These are phyloP conservation scores for Lentinus brumalis DNA, from an alignment of 768 basidiomycete genomes.

Conservation along the genomic window DNA sequence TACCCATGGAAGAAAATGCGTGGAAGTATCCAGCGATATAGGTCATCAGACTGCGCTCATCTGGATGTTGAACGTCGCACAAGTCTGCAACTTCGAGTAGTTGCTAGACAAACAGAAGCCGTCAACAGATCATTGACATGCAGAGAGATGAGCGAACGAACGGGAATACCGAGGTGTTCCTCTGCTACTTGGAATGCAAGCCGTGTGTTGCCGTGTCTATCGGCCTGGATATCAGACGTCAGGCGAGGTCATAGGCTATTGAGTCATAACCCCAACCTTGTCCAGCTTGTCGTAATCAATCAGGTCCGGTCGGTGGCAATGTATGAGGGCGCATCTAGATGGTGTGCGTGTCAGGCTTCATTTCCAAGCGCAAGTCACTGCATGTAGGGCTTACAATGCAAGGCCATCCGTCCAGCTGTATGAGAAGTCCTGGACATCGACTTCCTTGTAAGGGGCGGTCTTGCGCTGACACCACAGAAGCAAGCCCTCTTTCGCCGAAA, in stretches of 20 bases:
- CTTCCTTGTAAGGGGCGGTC: conserved; percentile 87
- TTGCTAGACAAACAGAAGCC: conserved; percentile 53
- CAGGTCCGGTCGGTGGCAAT: conserved; percentile 95
- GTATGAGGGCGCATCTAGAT: conserved; percentile 90
- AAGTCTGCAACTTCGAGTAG: conserved; percentile 95
- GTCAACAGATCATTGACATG: conserved; percentile 11
- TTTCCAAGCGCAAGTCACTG: background rate
- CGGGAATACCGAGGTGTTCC: conserved; percentile 88
- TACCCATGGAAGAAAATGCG: conserved; percentile 96
- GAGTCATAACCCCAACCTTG: conserved; percentile 53
- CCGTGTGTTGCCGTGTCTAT: conserved; percentile 80
- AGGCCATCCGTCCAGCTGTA: conserved; percentile 93
- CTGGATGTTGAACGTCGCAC: conserved; percentile 83
- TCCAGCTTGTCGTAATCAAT: conserved; percentile 86
- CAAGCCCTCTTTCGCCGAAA: conserved; percentile 97
- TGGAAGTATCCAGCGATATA: conserved; percentile 98
- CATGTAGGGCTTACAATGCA: conserved; percentile 60
- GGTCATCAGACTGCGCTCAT: conserved; percentile 97
- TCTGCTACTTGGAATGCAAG: conserved; percentile 89
- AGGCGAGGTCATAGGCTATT: conserved; percentile 12
- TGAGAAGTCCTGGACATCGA: conserved; percentile 93
- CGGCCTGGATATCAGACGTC: conserved; percentile 47
- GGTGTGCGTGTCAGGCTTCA: conserved; percentile 13
- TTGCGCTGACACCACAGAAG: conserved; percentile 98
- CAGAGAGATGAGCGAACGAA: conserved; percentile 40